Percentiles rank a stretch among this genome's conserved stretches.
Evolutionary conservation across 805 yeast genomes (phyloP).

Genomic region (Spathaspora boniae): DNA sequence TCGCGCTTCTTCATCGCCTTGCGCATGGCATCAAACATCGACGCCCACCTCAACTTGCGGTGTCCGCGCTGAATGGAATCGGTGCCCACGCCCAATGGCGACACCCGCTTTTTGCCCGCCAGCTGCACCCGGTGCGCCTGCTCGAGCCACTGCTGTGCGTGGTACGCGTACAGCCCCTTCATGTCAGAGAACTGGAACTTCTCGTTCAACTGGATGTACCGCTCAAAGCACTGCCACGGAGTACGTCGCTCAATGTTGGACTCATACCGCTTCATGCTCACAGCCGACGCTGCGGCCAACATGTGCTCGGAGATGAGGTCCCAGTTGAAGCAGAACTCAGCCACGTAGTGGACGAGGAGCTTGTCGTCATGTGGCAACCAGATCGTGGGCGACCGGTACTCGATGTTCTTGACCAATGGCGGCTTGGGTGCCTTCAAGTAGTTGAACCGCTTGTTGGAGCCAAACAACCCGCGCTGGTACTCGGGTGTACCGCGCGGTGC

Average conservation of each 20-base stretch:
- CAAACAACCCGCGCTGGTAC: constrained; percentile 58
- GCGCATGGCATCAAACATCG: constrained; percentile 93
- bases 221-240: constrained; percentile 98
- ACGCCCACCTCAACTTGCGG: constrained; percentile 87
- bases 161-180: constrained; percentile 79
- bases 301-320: constrained; percentile 81
- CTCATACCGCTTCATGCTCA: constrained; percentile 49
- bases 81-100: constrained; percentile 89
- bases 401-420: constrained; percentile 77
- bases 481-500: constrained; percentile 28
- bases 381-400: constrained; percentile 83
- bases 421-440: constrained; percentile 86
- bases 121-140: constrained; percentile 87
- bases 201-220: constrained; percentile 90
- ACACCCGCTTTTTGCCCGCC: constrained; percentile 80
- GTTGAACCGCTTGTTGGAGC: constrained; percentile 53
- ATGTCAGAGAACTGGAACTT: constrained; percentile 82
- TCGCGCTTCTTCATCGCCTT: constrained; percentile 89
- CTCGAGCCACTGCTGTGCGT: constrained; percentile 89
- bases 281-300: constrained; percentile 57
- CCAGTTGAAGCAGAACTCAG: constrained; percentile 91
- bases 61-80: constrained; percentile 95
- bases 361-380: constrained; percentile 97
- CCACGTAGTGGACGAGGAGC: constrained; percentile 71
- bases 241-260: constrained; percentile 93